Evolutionary conservation across 2,329 filamentous ascomycete species (phyloP), one percentile per base, ranked within the genome.

Genomic region (Arthrobotrys pseudoclavata): DNA sequence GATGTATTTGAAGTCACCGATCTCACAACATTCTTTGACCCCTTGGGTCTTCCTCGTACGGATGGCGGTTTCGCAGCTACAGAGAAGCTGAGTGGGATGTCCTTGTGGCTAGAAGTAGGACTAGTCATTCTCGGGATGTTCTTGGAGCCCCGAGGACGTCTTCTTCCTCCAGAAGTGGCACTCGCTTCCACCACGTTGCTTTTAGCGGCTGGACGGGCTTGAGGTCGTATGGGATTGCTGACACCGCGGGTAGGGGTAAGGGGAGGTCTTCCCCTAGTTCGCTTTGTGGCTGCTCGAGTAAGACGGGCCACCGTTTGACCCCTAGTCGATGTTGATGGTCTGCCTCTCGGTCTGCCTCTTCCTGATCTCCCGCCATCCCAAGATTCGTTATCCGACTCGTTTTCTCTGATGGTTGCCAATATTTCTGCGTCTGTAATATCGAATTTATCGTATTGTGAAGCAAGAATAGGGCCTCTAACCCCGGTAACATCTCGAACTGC

Each of bases 381-480:
- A 13, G 67, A 71, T 24, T 77, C 74, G 18, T 77, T 63, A 31
- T 71, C 67, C 1, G 74, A 77, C 2, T 62, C 64, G 55, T 77
- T 68, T 31, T 71, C 74, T 57, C 34, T 48, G 15, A 77, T 77
- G 26, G 37, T 55, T 40, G 67, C 74, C 20, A 77, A 29, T 20
- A 77, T 77, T 3, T 77, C 74, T 10, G 42, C 42, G 47, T 77
- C 74, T 12, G 62, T 71, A 45, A 71, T 77, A 52, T 68, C 67
- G 55, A 77, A 77, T 47, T 77, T 77, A 66, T 77, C 74, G 53
- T 77, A 77, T 57, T 77, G 74, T 9, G 72, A 76, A 26, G 37
- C 53, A 29, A 34, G 47, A 37, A 50, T 61, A 18, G 62, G 61
- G n/a, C 61, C 22, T 20, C 45, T 55, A 18, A 40, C 31, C 20